Percentiles rank a stretch among this genome's conserved stretches.
Conservation (phyloP, 176 grass and related monocot species). For the Aegilops bicornis region DNA sequence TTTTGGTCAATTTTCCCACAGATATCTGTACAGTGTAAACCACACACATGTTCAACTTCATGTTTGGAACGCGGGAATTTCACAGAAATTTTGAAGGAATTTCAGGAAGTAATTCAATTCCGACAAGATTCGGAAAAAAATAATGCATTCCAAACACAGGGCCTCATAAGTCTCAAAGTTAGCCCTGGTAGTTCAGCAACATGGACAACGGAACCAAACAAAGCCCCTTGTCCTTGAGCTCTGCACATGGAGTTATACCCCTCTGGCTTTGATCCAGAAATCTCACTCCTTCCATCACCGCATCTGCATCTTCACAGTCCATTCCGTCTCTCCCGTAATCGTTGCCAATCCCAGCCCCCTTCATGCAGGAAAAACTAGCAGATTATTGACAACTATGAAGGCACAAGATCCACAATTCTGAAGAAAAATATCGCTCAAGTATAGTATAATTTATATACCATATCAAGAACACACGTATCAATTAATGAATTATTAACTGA, state of each 20-base stretch:
- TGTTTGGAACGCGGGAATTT: not conserved
- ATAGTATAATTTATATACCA: not conserved
- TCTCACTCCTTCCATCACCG: conserved; percentile 24
- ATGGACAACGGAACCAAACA: conserved; percentile 75
- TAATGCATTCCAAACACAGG: not conserved
- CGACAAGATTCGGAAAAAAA: conserved; percentile 11
- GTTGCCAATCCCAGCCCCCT: conserved; percentile 34
- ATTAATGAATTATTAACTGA: not conserved
- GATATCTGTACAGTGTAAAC: conserved; percentile 28
- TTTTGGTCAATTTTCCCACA: conserved; percentile 23
- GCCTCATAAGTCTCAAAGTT: conserved; percentile 3
- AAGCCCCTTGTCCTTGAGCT: conserved; percentile 80
- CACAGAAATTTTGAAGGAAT: not conserved
- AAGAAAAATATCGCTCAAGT: not conserved
- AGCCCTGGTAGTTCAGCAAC: conserved; percentile 55
- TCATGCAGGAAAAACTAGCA: not conserved
- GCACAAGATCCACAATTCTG: not conserved
- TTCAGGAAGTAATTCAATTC: not conserved
- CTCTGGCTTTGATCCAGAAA: conserved; percentile 43
- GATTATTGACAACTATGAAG: not conserved
- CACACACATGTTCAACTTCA: conserved; percentile 32
- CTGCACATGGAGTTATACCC: conserved; percentile 59
- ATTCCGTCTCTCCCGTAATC: conserved; percentile 36
- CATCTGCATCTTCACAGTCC: conserved; percentile 18
- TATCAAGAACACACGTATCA: not conserved